Evolutionary conservation across 345 rosid species (phyloP).

Genomic region (Gossypium herbaceum): DNA sequence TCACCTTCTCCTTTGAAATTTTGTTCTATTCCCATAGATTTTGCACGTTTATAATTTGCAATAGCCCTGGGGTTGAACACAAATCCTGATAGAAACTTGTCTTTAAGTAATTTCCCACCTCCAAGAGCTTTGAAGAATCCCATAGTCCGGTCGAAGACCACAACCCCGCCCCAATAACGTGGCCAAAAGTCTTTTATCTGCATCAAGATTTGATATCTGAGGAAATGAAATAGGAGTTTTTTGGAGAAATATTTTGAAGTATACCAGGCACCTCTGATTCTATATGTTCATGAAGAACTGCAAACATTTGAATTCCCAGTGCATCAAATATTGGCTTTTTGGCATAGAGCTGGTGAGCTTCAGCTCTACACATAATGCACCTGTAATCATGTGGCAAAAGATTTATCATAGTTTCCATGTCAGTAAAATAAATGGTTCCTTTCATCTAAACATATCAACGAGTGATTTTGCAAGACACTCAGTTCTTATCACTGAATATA

Average conservation of each 20-base stretch:
- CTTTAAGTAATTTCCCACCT: constrained; percentile 55
- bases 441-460: background rate
- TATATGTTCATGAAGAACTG: constrained; percentile 60
- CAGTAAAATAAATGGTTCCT: background rate
- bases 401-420: background rate
- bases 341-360: constrained; percentile 58
- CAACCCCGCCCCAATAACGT: constrained; percentile 61
- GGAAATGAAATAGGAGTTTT: constrained; percentile 9
- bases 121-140: constrained; percentile 67
- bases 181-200: constrained; percentile 73
- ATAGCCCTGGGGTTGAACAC: constrained; percentile 58
- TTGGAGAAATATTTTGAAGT: constrained; percentile 9
- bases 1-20: constrained; percentile 64
- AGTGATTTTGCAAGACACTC: background rate
- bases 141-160: constrained; percentile 42
- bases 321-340: constrained; percentile 61
- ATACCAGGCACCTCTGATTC: constrained; percentile 52
- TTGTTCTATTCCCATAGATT: constrained; percentile 40
- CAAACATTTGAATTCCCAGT: constrained; percentile 49
- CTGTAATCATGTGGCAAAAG: constrained; percentile 24
- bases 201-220: constrained; percentile 9
- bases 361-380: constrained; percentile 80
- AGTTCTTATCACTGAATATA: background rate
- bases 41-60: constrained; percentile 63
- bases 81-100: constrained; percentile 59